Evolutionary conservation across 1,284 basidiomycete species (phyloP), one percentile per base, ranked within the genome.

Genomic region (Puccinia horiana): DNA sequence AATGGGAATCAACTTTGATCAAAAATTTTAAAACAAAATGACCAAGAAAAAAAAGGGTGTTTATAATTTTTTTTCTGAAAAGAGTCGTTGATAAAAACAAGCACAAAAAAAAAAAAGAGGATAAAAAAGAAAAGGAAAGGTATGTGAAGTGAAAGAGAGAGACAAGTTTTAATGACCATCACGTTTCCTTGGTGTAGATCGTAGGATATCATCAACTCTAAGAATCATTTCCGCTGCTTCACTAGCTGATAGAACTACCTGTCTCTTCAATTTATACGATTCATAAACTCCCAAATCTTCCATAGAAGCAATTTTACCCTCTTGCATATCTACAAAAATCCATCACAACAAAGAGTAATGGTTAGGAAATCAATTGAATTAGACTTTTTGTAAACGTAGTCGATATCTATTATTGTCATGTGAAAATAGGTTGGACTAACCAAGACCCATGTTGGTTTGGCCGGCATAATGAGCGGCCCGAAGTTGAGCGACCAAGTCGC

Each of bases 171-270:
- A 87, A 81, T 87, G 87, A 37, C 86, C 90, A 85, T 91, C 90
- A 75, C 91, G 87, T 85, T 89, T 88, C 85, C 91, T 87, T 40
- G 91, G 91, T 61, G 91, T 89, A 49, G 88, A 86, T 67, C 90
- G 87, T 83, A 91, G 85, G 83, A 91, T 91, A 84, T 90, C 84
- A 63, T 90, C 93, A 52, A 88, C 95, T 91, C 96, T 91, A 84
- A 99, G 90, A 84, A 98, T 98, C 95, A 99, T 98, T 89, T 99
- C 97, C 1, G 95, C 93, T 12, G 96, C 97, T 87, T 99, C 97
- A 83, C 92, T 95, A 0, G 97, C 96, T 85, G 93, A 95, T 76
- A 94, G 88, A 3, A 99, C 92, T 0, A 99, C 96, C 88, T 98
- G 96, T 65, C 92, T 90, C 89, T 99, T 99, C 84, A 99, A 90